phyloP scores from a whole-genome alignment of 768 basidiomycete genomes.

The Sarcodon aspratus region DNA sequence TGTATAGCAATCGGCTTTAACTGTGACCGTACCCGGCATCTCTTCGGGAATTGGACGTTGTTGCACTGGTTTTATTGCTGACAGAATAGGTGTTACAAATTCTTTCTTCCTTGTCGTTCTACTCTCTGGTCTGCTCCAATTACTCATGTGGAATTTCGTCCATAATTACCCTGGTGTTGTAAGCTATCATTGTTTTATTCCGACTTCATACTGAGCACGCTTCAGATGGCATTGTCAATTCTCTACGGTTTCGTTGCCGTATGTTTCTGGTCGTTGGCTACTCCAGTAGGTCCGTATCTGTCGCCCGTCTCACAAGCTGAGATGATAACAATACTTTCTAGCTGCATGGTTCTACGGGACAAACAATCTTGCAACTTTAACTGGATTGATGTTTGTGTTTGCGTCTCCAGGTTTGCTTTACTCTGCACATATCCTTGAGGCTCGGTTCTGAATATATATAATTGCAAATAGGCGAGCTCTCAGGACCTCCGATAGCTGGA shows the following conservation, averaged over 20 bases:
- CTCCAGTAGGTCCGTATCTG: conserved; percentile 18
- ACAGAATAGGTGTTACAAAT: conserved; percentile 27
- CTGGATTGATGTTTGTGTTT: background rate
- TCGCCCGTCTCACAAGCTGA: conserved; percentile 3
- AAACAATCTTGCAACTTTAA: conserved; percentile 7
- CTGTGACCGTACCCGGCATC: conserved; percentile 10
- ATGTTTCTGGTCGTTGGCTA: conserved; percentile 21
- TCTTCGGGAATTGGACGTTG: conserved; percentile 15
- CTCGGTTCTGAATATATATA: background rate
- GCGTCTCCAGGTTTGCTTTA: background rate
- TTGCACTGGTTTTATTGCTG: conserved; percentile 24
- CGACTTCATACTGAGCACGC: background rate
- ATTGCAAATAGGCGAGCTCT: conserved; percentile 7
- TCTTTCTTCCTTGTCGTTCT: conserved; percentile 24
- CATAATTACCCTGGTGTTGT: conserved; percentile 18
- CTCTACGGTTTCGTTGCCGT: conserved; percentile 24
- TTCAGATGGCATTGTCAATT: conserved; percentile 17
- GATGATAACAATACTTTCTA: background rate
- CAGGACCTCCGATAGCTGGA: conserved; percentile 12
- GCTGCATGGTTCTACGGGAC: conserved; percentile 8
- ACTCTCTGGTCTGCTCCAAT: conserved; percentile 22
- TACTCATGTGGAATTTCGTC: conserved; percentile 27
- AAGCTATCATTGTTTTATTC: background rate
- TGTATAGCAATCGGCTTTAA: conserved; percentile 7
- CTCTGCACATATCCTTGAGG: background rate